These are phyloP conservation scores for Trichoderma koningiopsis DNA, from an alignment of 2,329 filamentous ascomycete species.

Conservation along the genomic window DNA sequence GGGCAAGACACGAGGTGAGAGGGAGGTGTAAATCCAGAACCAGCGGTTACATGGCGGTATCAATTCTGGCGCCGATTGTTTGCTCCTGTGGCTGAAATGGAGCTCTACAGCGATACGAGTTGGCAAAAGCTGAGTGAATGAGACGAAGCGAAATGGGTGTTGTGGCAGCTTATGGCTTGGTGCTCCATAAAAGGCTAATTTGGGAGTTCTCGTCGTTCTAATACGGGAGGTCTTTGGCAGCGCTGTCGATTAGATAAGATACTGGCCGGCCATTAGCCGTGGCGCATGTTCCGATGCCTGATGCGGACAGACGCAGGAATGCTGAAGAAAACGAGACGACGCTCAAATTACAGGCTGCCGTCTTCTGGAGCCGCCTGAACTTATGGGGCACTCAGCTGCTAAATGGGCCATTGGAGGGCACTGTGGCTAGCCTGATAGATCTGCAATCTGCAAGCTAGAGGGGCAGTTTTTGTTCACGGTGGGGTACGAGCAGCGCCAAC, in stretches of 20 bases:
- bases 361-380: not conserved
- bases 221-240: not conserved
- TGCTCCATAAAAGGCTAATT: not conserved
- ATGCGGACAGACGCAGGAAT: not conserved
- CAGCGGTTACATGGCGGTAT: slow-evolving; percentile 11
- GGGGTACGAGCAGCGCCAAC: slow-evolving; percentile 26
- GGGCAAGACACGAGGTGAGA: not conserved
- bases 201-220: not conserved
- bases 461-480: slow-evolving; percentile 16
- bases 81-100: not conserved
- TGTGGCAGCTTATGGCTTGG: slow-evolving; percentile 14
- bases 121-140: not conserved
- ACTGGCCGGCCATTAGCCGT: not conserved
- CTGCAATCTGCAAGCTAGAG: not conserved
- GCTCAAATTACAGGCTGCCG: not conserved
- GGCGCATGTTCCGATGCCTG: not conserved
- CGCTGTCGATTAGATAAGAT: not conserved
- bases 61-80: not conserved
- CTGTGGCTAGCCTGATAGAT: not conserved
- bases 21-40: not conserved
- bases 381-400: not conserved
- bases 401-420: not conserved
- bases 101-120: not conserved
- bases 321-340: not conserved
- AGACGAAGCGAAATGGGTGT: slow-evolving; percentile 11